A percentile compares a stretch with the other conserved stretches of the same genome.
Conservation (phyloP, 495 filamentous ascomycete genomes). For the Viridothelium virens region DNA sequence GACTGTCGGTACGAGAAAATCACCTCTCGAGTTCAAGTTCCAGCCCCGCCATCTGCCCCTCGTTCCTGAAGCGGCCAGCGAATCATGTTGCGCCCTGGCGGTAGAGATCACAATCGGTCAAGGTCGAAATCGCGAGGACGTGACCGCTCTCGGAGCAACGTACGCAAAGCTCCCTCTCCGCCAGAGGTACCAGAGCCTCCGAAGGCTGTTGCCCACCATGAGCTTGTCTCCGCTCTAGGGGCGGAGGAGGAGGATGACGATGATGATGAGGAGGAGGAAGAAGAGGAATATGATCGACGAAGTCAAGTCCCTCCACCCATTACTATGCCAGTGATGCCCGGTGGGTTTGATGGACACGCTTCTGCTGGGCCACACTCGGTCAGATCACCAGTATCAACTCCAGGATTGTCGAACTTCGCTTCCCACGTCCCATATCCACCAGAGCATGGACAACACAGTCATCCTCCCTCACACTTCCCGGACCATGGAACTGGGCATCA, state of each 20-base stretch:
- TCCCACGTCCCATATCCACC: background rate
- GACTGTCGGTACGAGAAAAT: background rate
- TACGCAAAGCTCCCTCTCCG: constrained; percentile 25
- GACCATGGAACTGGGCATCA: background rate
- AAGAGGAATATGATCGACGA: background rate
- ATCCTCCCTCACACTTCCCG: constrained; percentile 12
- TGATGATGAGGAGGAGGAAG: background rate
- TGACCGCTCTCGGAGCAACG: constrained; percentile 26
- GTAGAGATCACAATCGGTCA: constrained; percentile 20
- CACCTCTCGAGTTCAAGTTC: constrained; percentile 3
- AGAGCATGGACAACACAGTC: constrained; percentile 20
- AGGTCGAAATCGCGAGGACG: constrained; percentile 26
- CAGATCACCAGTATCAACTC: background rate
- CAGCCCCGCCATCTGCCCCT: constrained; percentile 1
- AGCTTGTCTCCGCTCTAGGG: constrained; percentile 14
- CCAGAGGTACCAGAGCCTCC: constrained; percentile 13
- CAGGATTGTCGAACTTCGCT: constrained; percentile 8
- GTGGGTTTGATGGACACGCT: background rate
- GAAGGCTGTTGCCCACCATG: constrained; percentile 13
- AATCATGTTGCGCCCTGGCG: constrained; percentile 14
- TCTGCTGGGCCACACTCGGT: background rate
- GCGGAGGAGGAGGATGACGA: constrained; percentile 11
- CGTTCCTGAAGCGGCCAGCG: background rate
- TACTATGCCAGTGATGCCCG: constrained; percentile 9
- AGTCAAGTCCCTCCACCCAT: background rate